These are phyloP conservation scores for Yamagishiella unicocca DNA, from an alignment of 139 green algal species.

Conservation along the genomic window DNA sequence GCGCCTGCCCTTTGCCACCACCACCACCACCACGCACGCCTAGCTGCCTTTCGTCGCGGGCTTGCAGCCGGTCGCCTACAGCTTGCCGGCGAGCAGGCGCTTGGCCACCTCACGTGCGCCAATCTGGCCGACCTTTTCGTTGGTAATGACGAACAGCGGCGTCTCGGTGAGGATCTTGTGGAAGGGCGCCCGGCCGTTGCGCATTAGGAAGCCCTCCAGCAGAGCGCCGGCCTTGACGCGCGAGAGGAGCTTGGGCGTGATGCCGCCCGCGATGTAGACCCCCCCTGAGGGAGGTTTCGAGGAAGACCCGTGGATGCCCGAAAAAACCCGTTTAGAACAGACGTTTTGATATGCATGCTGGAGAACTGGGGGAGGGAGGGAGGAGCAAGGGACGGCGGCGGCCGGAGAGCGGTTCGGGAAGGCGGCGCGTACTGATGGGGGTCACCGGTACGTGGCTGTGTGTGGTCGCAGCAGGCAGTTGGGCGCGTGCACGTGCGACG, in stretches of 20 bases:
- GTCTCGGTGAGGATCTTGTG: slow-evolving; percentile 64
- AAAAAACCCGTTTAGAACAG: too few relatives aligned
- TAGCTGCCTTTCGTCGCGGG: too few relatives aligned
- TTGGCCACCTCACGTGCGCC: slow-evolving; percentile 75
- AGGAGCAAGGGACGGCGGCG: neutral
- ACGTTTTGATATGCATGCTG: too few relatives aligned
- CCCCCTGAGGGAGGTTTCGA: slow-evolving; percentile 65
- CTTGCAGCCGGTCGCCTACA: too few relatives aligned
- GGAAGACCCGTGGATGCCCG: neutral
- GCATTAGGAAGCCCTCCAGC: slow-evolving; percentile 81
- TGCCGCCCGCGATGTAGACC: slow-evolving; percentile 93
- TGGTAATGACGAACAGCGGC: slow-evolving; percentile 82
- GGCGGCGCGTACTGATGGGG: too few relatives aligned
- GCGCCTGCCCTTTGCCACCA: too few relatives aligned
- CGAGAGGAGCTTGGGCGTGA: slow-evolving; percentile 80
- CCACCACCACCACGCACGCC: too few relatives aligned
- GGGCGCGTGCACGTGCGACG: too few relatives aligned
- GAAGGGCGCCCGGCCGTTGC: slow-evolving; percentile 53
- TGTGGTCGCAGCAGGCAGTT: too few relatives aligned
- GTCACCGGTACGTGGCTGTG: too few relatives aligned
- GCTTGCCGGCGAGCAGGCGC: slow-evolving; percentile 57
- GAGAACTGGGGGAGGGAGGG: neutral
- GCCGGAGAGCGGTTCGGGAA: neutral
- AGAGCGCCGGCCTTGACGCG: slow-evolving; percentile 69
- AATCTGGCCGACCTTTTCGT: slow-evolving; percentile 82